A percentile compares a stretch with the other conserved stretches of the same genome.
Conservation (phyloP, 106 monocot species). For the Dendrobium nobile region DNA sequence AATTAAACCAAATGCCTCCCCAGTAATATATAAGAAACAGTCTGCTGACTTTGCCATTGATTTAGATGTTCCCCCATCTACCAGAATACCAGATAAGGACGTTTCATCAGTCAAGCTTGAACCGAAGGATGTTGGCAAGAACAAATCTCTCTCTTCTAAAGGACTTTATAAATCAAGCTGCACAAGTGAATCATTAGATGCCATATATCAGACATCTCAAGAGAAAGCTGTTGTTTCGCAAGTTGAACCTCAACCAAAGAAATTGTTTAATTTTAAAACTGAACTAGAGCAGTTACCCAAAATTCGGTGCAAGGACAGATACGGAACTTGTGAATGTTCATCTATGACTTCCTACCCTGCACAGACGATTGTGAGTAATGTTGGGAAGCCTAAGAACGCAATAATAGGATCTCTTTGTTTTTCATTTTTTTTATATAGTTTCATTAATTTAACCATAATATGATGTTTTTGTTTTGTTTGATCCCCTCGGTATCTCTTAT, state of each 20-base stretch:
- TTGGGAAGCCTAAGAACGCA: not conserved
- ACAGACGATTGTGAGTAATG: slow-evolving; percentile 39
- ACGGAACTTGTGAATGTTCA: slow-evolving; percentile 28
- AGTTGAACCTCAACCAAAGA: slow-evolving; percentile 44
- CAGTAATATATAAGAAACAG: slow-evolving; percentile 30
- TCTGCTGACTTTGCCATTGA: slow-evolving; percentile 22
- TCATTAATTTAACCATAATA: not conserved
- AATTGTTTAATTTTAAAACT: slow-evolving; percentile 35
- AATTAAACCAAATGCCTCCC: slow-evolving; percentile 28
- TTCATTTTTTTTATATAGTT: not conserved
- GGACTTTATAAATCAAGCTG: slow-evolving; percentile 37
- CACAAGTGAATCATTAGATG: slow-evolving; percentile 29
- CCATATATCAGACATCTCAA: slow-evolving; percentile 24
- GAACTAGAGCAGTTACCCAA: slow-evolving; percentile 21
- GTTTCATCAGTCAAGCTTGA: slow-evolving; percentile 21
- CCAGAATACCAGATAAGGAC: slow-evolving; percentile 33
- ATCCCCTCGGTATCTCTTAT: not conserved
- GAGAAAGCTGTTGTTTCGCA: slow-evolving; percentile 40
- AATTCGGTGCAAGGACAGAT: slow-evolving; percentile 42
- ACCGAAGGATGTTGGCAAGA: slow-evolving; percentile 39
- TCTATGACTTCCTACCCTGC: slow-evolving; percentile 28
- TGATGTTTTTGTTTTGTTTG: not conserved
- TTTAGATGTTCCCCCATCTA: slow-evolving; percentile 26
- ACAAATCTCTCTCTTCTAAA: slow-evolving; percentile 20
- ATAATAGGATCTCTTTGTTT: not conserved